A percentile compares a stretch with the other conserved stretches of the same genome.
Conservation (phyloP, 2,329 filamentous ascomycete species). For the Colletotrichum tamarilloi region DNA sequence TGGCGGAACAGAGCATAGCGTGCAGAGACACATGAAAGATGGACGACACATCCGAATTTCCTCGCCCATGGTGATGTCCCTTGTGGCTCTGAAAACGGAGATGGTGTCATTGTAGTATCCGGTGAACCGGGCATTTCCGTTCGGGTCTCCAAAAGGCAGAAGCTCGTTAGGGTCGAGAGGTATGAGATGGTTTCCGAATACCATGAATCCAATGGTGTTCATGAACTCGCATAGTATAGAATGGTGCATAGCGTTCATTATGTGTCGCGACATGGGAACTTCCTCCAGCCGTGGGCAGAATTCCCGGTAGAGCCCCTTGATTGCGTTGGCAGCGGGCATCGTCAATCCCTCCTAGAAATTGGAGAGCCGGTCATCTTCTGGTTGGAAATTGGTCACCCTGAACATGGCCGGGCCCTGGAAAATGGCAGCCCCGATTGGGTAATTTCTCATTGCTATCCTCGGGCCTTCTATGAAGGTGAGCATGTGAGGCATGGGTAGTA, state of each 20-base stretch:
- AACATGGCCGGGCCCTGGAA: not conserved
- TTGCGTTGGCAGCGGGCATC: not conserved
- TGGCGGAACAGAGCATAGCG: not conserved
- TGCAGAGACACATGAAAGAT: not conserved
- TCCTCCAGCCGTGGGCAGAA: not conserved
- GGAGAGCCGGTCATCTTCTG: not conserved
- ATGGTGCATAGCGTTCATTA: not conserved
- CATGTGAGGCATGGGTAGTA: not conserved
- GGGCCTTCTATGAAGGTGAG: not conserved
- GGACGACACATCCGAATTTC: not conserved
- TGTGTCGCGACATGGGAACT: not conserved
- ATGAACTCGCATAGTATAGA: conserved; percentile 1
- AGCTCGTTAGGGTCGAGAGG: not conserved
- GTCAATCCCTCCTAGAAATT: not conserved
- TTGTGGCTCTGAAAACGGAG: not conserved
- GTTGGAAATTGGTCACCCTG: not conserved
- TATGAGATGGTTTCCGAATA: not conserved
- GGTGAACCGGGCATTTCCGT: not conserved
- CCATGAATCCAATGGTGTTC: conserved; percentile 1
- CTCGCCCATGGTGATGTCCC: not conserved
- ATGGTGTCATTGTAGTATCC: not conserved
- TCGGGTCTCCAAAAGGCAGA: not conserved
- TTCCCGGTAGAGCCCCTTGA: not conserved
- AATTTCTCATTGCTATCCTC: not conserved
- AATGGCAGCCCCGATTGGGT: not conserved